phyloP scores from a whole-genome alignment of 495 filamentous ascomycete species.

The Parmelia sp. region DNA sequence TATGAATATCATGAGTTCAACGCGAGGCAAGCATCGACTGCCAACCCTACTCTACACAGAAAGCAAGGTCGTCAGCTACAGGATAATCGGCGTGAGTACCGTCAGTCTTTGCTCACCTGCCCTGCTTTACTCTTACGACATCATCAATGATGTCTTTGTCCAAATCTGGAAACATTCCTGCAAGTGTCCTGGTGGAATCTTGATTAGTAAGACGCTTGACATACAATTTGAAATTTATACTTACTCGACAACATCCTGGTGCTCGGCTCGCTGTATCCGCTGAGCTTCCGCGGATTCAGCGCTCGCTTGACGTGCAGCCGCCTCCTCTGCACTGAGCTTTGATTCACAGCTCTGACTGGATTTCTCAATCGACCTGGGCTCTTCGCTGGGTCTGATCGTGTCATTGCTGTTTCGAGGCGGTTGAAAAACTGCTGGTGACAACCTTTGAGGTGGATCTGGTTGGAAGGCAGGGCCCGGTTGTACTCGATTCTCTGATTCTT shows the following conservation, averaged over 20 bases:
- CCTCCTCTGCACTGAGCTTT: conserved; percentile 67
- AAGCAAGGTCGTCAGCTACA: conserved; percentile 8
- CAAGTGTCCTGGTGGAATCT: conserved; percentile 53
- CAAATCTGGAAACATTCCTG: conserved; percentile 88
- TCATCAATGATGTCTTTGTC: conserved; percentile 90
- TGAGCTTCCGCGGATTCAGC: conserved; percentile 87
- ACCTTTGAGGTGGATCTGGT: conserved; percentile 54
- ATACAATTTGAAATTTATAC: conserved; percentile 12
- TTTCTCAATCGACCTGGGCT: conserved; percentile 28
- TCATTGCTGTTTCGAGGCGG: conserved; percentile 43
- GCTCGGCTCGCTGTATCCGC: conserved; percentile 76
- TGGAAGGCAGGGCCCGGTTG: conserved; percentile 40
- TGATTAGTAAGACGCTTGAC: not conserved
- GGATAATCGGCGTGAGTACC: not conserved
- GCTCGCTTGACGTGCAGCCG: conserved; percentile 88
- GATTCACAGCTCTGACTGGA: conserved; percentile 32
- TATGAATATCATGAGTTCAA: conserved; percentile 45
- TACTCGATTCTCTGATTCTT: conserved; percentile 12
- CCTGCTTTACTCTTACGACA: conserved; percentile 86
- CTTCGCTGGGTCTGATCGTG: conserved; percentile 32
- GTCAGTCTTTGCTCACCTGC: conserved; percentile 55
- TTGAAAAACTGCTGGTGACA: conserved; percentile 51
- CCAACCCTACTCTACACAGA: conserved; percentile 66
- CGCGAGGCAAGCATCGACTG: conserved; percentile 87
- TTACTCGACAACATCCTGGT: conserved; percentile 78